Conservation (phyloP, 257 asterid species). For the Solanum paucissectum region DNA sequence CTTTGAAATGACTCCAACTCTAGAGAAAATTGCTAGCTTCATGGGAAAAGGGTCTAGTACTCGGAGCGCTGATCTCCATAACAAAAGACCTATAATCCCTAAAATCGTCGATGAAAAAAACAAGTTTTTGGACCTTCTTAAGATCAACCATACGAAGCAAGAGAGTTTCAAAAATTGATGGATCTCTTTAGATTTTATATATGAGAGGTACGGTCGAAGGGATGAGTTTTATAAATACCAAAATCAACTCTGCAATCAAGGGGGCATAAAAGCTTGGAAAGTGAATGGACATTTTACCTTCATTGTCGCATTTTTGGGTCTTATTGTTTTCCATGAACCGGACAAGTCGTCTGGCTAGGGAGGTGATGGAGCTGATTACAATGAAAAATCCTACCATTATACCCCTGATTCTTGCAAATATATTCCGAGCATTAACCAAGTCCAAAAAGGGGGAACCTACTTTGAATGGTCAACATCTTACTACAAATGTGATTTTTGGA, state of each 20-base stretch:
- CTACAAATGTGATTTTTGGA: no score
- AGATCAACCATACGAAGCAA: background rate
- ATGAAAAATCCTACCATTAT: background rate
- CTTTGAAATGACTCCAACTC: background rate
- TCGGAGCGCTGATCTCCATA: background rate
- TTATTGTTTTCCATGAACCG: no score
- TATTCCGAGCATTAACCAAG: background rate
- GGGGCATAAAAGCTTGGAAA: no score
- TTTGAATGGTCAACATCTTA: no score
- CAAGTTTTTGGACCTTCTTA: background rate
- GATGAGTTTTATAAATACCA: no score
- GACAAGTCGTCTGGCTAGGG: no score
- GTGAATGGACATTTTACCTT: no score
- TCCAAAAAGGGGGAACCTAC: no score
- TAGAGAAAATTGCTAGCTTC: background rate
- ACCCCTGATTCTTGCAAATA: background rate
- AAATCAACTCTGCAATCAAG: no score
- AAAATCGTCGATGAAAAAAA: background rate
- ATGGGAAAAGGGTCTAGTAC: background rate
- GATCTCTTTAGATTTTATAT: background rate
- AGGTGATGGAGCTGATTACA: background rate
- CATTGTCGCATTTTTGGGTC: no score
- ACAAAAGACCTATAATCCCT: background rate
- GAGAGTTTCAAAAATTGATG: background rate
- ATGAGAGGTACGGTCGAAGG: no score